Percentiles rank a stretch among this genome's conserved stretches.
These are phyloP conservation scores for Aphanomyces stellatus DNA, from an alignment of 352 stramenopile genomes.

Conservation along the genomic window DNA sequence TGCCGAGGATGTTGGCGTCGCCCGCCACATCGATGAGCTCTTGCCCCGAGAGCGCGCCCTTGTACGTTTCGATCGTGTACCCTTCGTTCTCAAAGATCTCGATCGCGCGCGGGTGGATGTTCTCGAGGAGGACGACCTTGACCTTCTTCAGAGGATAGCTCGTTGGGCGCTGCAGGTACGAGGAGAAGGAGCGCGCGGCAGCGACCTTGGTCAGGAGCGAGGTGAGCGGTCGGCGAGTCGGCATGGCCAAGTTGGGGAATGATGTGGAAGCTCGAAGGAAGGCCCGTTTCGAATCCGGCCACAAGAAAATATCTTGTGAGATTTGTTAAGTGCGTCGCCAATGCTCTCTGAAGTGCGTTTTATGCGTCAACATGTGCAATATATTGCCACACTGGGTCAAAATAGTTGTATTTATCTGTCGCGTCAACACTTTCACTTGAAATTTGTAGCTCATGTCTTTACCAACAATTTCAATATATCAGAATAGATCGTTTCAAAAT, in stretches of 20 bases:
- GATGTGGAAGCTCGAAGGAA: too few relatives aligned
- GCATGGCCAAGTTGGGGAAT: too few relatives aligned
- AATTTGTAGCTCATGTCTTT: too few relatives aligned
- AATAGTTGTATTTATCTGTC: too few relatives aligned
- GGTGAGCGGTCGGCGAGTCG: neutral
- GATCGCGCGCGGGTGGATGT: slow-evolving; percentile 70
- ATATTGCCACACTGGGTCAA: too few relatives aligned
- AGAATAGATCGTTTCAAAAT: too few relatives aligned
- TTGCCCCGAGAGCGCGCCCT: slow-evolving; percentile 56
- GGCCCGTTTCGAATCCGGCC: neutral
- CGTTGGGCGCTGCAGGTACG: slow-evolving; percentile 56
- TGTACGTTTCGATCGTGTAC: slow-evolving; percentile 71
- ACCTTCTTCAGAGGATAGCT: slow-evolving; percentile 72
- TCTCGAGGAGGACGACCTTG: slow-evolving; percentile 77
- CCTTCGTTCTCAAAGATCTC: slow-evolving; percentile 71
- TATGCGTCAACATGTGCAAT: too few relatives aligned
- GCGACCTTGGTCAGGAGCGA: neutral
- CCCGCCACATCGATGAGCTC: slow-evolving; percentile 61
- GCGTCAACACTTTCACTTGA: too few relatives aligned
- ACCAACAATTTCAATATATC: too few relatives aligned
- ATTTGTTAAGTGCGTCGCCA: too few relatives aligned
- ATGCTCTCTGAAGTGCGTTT: too few relatives aligned
- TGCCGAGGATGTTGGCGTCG: slow-evolving; percentile 71
- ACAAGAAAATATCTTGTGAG: slow-evolving; percentile 3
- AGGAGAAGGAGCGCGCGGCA: neutral